Evolutionary conservation across 1,284 basidiomycete genomes (phyloP), one percentile per base, ranked within the genome.

Genomic region (Apiotrichum gamsii): DNA sequence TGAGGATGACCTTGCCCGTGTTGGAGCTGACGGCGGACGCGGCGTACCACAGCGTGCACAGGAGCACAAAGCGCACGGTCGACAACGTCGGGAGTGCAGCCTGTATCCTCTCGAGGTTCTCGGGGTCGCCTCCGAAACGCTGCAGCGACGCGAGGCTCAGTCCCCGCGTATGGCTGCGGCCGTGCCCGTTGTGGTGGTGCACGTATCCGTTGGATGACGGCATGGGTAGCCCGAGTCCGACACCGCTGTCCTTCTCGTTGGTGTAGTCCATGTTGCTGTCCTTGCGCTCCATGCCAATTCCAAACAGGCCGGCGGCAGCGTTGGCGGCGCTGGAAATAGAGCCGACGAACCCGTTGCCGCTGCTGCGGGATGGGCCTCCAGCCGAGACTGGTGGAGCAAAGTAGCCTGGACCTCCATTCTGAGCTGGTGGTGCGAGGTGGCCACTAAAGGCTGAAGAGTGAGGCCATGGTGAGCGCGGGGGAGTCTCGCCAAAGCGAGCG

Each of bases 1-100:
- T 74, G 46, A 74, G 59, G 40, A 74, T 73, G 40, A 73, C 68
- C 53, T 74, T 74, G 45, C 70, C 71, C 14, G 72, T 72, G 47
- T 74, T 74, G 45, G 67, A 70, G 3, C 69, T 72, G 6, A 74
- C 45, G 2, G 72, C 72, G n/a, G 68, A 71, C n/a, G 61, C 59
- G n/a, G 62, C 57, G 56, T 74, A 74, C 72, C 72, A 74, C 19
- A 74, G 59, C 21, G 59, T 58, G 52, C 72, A 74, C 11, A 73
- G 61, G 16, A 62, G 44, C 42, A 72, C 59, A 49, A 74, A 74
- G 20, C 64, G 59, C 35, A 72, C 49, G 1, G 67, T 70, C n/a
- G 61, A 49, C 13, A 45, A 14, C 9, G 54, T 54, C 2, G 70
- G 70, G 16, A 65, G 41, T 18, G 30, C 18, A 15, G 31, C 33